A percentile compares a stretch with the other conserved stretches of the same genome.
These are phyloP conservation scores for Aquilaria yunnanensis DNA, from an alignment of 345 rosid species.

Conservation along the genomic window DNA sequence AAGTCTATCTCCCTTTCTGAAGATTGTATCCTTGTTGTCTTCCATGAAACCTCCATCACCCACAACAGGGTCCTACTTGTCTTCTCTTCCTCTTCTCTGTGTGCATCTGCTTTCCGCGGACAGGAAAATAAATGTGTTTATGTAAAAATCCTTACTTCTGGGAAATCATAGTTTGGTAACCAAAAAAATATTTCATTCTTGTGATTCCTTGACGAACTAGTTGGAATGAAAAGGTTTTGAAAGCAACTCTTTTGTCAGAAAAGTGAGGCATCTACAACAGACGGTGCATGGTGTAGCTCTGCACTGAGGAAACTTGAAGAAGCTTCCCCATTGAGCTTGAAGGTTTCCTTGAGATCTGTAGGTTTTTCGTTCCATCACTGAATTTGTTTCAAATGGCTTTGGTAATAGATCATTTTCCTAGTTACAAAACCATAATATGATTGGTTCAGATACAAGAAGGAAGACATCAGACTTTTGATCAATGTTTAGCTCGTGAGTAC, in stretches of 20 bases:
- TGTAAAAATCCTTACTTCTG: no score
- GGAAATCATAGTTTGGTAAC: no score
- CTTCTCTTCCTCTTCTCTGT: slow-evolving; percentile 6
- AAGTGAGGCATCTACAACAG: slow-evolving; percentile 44
- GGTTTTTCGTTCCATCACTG: slow-evolving; percentile 21
- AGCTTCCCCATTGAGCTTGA: slow-evolving; percentile 85
- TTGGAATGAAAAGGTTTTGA: no score
- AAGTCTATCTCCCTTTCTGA: no score
- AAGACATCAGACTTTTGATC: slow-evolving; percentile 73
- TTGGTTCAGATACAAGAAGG: slow-evolving; percentile 68
- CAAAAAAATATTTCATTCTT: no score
- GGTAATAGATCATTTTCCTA: background rate
- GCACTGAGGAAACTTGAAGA: slow-evolving; percentile 64
- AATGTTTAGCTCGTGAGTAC: slow-evolving; percentile 76
- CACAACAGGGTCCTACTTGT: background rate
- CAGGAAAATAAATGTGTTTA: no score
- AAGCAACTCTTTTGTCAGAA: slow-evolving; percentile 33
- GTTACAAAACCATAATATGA: slow-evolving; percentile 7
- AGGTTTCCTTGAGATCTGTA: slow-evolving; percentile 87
- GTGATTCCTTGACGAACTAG: no score
- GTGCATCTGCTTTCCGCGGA: no score
- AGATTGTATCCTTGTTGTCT: no score
- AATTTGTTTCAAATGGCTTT: background rate
- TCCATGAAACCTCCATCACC: no score
- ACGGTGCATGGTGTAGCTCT: slow-evolving; percentile 60